These are phyloP conservation scores for Phytophthora fragariae DNA, from an alignment of 352 stramenopile genomes.

Conservation along the genomic window DNA sequence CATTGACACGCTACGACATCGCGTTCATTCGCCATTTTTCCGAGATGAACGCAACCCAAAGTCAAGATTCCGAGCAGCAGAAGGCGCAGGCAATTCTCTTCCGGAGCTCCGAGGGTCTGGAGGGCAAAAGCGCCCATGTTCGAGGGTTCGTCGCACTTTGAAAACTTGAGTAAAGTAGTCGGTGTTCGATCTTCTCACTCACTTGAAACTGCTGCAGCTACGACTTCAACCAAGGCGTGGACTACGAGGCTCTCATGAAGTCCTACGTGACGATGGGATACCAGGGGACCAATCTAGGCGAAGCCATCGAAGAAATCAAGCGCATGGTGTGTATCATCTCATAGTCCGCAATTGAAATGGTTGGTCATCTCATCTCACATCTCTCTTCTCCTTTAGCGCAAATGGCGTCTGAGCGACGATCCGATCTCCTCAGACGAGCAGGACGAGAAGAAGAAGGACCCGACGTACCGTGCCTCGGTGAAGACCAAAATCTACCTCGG, in stretches of 20 bases:
- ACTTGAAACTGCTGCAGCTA: slow-evolving; percentile 54
- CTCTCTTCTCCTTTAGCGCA: slow-evolving; percentile 42
- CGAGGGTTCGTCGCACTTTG: background rate
- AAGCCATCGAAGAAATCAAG: slow-evolving; percentile 98
- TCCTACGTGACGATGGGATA: slow-evolving; percentile 91
- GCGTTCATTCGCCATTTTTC: background rate
- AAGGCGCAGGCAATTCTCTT: slow-evolving; percentile 80
- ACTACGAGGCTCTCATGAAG: slow-evolving; percentile 89
- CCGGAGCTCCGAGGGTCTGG: slow-evolving; percentile 78
- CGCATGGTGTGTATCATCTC: slow-evolving; percentile 80
- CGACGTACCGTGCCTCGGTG: slow-evolving; percentile 74
- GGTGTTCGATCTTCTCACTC: background rate
- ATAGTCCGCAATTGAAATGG: background rate
- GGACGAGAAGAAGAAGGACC: slow-evolving; percentile 90
- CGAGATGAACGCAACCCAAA: background rate
- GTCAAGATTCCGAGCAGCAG: slow-evolving; percentile 16
- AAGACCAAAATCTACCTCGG: slow-evolving; percentile 99
- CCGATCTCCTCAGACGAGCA: slow-evolving; percentile 92
- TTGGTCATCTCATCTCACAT: background rate
- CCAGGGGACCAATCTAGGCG: slow-evolving; percentile 97
- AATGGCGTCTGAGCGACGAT: slow-evolving; percentile 97
- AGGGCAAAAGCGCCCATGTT: slow-evolving; percentile 67
- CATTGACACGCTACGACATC: too few relatives aligned
- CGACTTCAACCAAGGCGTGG: slow-evolving; percentile 91
- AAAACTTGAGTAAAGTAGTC: background rate